Conservation (phyloP, 306 rosid species). For the Geum urbanum region DNA sequence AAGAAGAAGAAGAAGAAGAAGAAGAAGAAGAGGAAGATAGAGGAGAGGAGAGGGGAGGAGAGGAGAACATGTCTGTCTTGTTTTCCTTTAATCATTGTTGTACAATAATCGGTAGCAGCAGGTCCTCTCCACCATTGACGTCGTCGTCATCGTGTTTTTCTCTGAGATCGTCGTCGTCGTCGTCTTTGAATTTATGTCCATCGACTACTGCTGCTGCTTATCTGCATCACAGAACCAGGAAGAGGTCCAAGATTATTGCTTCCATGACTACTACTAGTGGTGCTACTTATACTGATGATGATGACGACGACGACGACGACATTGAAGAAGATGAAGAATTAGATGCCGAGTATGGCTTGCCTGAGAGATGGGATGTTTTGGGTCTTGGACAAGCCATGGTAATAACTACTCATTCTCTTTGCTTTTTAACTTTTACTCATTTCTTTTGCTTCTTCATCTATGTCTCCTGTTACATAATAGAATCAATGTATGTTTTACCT, state of each 20-base stretch:
- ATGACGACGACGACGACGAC: conserved; percentile 5
- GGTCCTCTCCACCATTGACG: conserved; percentile 13
- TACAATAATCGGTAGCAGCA: conserved; percentile 14
- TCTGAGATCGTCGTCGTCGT: not conserved
- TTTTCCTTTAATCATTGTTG: conserved; percentile 11
- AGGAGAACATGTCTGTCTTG: conserved; percentile 9
- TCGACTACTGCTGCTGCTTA: not conserved
- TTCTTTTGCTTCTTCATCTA: no score
- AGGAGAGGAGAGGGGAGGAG: no score
- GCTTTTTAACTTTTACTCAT: no score
- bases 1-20: not conserved
- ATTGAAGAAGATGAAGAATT: not conserved
- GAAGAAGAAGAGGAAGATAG: not conserved
- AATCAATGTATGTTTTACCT: no score
- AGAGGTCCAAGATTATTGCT: not conserved
- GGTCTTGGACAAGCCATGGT: conserved; percentile 99
- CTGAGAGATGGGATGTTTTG: conserved; percentile 85
- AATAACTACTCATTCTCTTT: not conserved
- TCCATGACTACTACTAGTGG: not conserved
- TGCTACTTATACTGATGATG: not conserved
- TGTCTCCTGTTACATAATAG: no score
- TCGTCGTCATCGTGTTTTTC: conserved; percentile 19
- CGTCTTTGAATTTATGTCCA: conserved; percentile 12
- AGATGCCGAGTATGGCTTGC: conserved; percentile 31
- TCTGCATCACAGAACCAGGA: not conserved